phyloP scores from a whole-genome alignment of 345 rosid species.

The Euphorbia lathyris region DNA sequence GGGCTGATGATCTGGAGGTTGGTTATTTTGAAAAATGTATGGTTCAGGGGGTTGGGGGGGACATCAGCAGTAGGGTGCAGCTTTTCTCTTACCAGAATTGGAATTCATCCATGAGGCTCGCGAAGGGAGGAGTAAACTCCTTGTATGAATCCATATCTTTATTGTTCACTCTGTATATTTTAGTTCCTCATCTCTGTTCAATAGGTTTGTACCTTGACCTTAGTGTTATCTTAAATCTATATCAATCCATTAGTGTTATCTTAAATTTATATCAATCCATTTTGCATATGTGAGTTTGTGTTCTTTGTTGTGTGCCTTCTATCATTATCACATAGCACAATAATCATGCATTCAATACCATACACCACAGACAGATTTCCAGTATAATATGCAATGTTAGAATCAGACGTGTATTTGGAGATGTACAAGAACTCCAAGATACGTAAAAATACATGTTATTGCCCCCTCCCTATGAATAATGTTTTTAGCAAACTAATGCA shows the following conservation, averaged over 20 bases:
- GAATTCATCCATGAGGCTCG: background rate
- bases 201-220: background rate
- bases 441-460: background rate
- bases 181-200: background rate
- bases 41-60: background rate
- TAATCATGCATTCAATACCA: background rate
- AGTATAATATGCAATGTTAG: background rate
- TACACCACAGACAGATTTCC: background rate
- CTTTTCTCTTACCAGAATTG: background rate
- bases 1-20: background rate
- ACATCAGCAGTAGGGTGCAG: background rate
- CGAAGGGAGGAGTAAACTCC: background rate
- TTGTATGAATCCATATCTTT: background rate
- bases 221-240: background rate
- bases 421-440: background rate
- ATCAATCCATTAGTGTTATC: background rate
- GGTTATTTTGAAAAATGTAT: background rate
- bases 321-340: background rate
- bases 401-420: background rate
- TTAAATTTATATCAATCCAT: background rate
- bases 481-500: background rate
- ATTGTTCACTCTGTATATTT: background rate
- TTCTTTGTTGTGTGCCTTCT: background rate
- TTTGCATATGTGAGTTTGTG: background rate
- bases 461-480: background rate